Percentiles rank a stretch among this genome's conserved stretches.
phyloP scores from a whole-genome alignment of 2,329 filamentous ascomycete genomes.

The Aspergillus sp. region DNA sequence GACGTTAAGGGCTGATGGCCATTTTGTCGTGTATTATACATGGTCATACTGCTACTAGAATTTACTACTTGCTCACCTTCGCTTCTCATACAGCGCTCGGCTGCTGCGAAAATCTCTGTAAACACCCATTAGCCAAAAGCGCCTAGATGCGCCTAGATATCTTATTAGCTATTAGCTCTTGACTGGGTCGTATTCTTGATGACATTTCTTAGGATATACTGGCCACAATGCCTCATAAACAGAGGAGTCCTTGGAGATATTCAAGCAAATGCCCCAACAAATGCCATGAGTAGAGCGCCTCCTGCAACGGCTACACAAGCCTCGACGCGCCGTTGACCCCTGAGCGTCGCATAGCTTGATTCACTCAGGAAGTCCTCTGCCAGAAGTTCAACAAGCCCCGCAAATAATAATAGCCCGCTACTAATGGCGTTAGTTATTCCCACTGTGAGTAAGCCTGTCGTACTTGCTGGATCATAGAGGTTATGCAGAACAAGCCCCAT shows the following conservation, averaged over 20 bases:
- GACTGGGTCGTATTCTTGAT: not conserved
- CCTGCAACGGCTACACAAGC: constrained; percentile 63
- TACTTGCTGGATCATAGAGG: constrained; percentile 76
- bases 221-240: constrained; percentile 8
- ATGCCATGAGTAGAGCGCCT: constrained; percentile 64
- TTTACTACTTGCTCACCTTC: no score
- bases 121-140: not conserved
- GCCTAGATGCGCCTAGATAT: not conserved
- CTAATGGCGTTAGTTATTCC: constrained; percentile 87
- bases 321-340: constrained; percentile 59
- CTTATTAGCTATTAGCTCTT: not conserved
- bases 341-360: constrained; percentile 61
- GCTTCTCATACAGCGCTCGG: not conserved
- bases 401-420: constrained; percentile 76
- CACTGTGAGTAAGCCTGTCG: constrained; percentile 76
- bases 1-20: no score
- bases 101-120: not conserved
- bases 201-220: not conserved
- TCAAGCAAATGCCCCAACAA: constrained; percentile 67
- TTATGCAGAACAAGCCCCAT: constrained; percentile 77
- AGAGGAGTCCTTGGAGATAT: constrained; percentile 7
- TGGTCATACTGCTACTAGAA: no score
- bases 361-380: constrained; percentile 79
- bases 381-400: constrained; percentile 78
- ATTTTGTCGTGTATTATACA: no score